These are phyloP conservation scores for Termitomyces eurrhizus DNA, from an alignment of 768 basidiomycete genomes.

Conservation along the genomic window DNA sequence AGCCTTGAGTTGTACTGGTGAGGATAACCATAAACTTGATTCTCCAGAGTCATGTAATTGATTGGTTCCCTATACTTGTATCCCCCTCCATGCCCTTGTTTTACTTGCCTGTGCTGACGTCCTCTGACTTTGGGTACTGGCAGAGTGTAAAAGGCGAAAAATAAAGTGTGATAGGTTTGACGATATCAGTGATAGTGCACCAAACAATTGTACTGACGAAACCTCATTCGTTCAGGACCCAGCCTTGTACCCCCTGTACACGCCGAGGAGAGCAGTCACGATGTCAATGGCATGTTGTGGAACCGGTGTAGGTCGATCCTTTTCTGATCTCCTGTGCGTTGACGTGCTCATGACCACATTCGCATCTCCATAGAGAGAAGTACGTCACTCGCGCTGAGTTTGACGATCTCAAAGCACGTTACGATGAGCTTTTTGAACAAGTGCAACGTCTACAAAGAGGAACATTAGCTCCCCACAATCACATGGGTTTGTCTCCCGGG, in stretches of 20 bases:
- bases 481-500: conserved; percentile 24
- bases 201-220: conserved; percentile 8
- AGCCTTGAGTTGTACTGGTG: conserved; percentile 83
- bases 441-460: conserved; percentile 44
- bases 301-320: conserved; percentile 63
- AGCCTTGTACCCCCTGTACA: conserved; percentile 79
- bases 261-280: conserved; percentile 76
- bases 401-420: conserved; percentile 65
- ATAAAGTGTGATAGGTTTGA: conserved; percentile 81
- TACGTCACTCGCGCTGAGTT: conserved; percentile 76
- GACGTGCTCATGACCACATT: conserved; percentile 8
- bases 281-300: conserved; percentile 82
- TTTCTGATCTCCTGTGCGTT: conserved; percentile 11
- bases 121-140: conserved; percentile 19
- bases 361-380: conserved; percentile 54
- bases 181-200: conserved; percentile 15
- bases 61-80: neutral
- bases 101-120: conserved; percentile 6
- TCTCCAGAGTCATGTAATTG: neutral
- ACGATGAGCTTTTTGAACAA: conserved; percentile 56
- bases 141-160: conserved; percentile 85
- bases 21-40: conserved; percentile 21
- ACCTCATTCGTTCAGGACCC: conserved; percentile 41
- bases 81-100: neutral
- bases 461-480: conserved; percentile 26